These are phyloP conservation scores for Closterium sp. DNA, from an alignment of 139 green algal genomes.

Conservation along the genomic window DNA sequence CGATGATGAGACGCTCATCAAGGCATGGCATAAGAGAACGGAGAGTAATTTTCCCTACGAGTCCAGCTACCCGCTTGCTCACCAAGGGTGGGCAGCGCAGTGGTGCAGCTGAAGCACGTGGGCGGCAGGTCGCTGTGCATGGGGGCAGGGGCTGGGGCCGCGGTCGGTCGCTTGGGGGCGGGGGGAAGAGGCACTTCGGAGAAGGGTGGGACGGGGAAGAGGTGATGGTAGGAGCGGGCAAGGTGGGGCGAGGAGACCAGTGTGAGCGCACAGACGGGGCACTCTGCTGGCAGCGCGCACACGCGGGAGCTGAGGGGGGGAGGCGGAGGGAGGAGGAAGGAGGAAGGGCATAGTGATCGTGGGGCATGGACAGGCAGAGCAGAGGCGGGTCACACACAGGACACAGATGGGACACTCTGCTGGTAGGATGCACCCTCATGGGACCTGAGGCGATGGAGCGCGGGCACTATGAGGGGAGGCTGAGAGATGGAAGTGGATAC, in stretches of 20 bases:
- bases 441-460: too few species aligned
- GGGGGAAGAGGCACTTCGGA: constrained; percentile 18
- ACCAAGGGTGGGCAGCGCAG: background rate
- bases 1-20: background rate
- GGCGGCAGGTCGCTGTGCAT: background rate
- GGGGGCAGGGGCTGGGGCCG: background rate
- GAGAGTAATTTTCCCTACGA: too few species aligned
- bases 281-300: constrained; percentile 78
- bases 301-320: constrained; percentile 2
- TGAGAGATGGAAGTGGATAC: too few species aligned
- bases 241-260: constrained; percentile 95
- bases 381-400: too few species aligned
- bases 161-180: background rate
- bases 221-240: constrained; percentile 95
- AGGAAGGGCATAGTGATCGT: too few species aligned
- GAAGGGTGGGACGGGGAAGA: constrained; percentile 87
- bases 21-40: background rate
- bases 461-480: too few species aligned
- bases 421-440: too few species aligned
- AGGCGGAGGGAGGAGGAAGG: background rate
- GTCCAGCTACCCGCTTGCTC: background rate
- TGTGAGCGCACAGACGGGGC: constrained; percentile 88
- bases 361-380: too few species aligned
- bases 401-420: too few species aligned
- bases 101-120: constrained; percentile 17